These are phyloP conservation scores for Claviceps paspali DNA, from an alignment of 2,329 filamentous ascomycete genomes.

Conservation along the genomic window DNA sequence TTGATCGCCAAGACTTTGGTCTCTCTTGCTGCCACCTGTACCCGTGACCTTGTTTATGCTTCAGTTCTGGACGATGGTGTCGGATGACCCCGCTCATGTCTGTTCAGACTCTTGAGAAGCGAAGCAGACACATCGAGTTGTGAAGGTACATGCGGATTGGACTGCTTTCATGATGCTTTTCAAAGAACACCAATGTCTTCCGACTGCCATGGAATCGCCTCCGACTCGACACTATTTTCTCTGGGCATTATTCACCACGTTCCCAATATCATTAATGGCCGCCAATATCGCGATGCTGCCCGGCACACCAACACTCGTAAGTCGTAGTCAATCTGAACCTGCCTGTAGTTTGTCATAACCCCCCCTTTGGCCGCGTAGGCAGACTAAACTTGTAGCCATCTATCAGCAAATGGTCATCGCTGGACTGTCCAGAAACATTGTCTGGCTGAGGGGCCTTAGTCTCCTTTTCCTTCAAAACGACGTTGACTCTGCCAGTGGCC, in stretches of 20 bases:
- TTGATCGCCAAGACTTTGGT: slow-evolving; percentile 62
- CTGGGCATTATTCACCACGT: too few species aligned
- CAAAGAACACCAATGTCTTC: too few species aligned
- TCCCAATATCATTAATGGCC: not conserved
- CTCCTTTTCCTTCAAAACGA: slow-evolving; percentile 38
- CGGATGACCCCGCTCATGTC: too few species aligned
- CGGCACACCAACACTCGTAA: not conserved
- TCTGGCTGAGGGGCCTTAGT: slow-evolving; percentile 10
- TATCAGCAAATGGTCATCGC: slow-evolving; percentile 28
- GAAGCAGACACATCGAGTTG: too few species aligned
- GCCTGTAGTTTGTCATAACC: not conserved
- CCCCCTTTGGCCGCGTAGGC: slow-evolving; percentile 4
- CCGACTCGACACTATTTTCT: too few species aligned
- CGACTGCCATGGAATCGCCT: too few species aligned
- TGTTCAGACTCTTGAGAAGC: too few species aligned
- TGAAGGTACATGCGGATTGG: too few species aligned
- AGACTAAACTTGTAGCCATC: slow-evolving; percentile 35
- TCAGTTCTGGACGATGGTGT: not conserved
- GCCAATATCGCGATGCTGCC: not conserved
- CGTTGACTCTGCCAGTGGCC: slow-evolving; percentile 22
- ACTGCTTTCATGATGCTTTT: too few species aligned
- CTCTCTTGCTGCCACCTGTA: not conserved
- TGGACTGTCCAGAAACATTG: slow-evolving; percentile 14
- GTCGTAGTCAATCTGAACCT: not conserved
- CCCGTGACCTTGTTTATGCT: not conserved